phyloP scores from a whole-genome alignment of 2,329 filamentous ascomycete genomes.

The Phyllosticta citrichinensis region DNA sequence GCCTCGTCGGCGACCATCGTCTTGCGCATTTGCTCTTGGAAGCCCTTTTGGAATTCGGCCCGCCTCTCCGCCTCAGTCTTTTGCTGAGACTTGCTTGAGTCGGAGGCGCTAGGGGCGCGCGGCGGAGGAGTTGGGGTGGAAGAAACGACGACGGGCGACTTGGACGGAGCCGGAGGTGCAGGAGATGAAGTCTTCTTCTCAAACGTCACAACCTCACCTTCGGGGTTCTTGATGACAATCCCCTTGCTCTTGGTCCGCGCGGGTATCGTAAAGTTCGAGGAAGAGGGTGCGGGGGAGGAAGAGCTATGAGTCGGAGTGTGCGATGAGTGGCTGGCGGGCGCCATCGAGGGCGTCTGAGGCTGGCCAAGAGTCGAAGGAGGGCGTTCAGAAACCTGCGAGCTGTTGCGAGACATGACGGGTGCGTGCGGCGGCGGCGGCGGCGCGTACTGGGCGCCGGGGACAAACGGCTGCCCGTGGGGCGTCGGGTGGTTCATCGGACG shows the following conservation, averaged over 20 bases:
- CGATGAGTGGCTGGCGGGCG: conserved; percentile 31
- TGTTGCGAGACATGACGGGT: conserved; percentile 66
- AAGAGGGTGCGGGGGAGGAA: conserved; percentile 50
- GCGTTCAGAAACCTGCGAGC: conserved; percentile 45
- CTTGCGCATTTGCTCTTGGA: conserved; percentile 41
- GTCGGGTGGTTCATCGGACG: conserved; percentile 39
- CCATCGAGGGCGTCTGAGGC: conserved; percentile 44
- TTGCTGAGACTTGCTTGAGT: conserved; percentile 48
- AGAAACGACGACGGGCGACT: conserved; percentile 56
- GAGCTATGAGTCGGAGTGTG: conserved; percentile 47
- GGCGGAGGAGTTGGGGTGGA: conserved; percentile 66
- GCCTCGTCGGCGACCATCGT: conserved; percentile 32
- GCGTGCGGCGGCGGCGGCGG: conserved; percentile 50
- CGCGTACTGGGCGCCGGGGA: conserved; percentile 41
- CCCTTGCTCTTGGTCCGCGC: conserved; percentile 57
- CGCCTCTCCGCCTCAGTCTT: conserved; percentile 70
- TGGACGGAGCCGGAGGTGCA: conserved; percentile 43
- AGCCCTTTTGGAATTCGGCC: conserved; percentile 55
- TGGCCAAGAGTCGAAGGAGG: conserved; percentile 52
- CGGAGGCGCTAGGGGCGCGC: conserved; percentile 54
- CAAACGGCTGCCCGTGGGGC: conserved; percentile 36
- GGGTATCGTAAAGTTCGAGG: conserved; percentile 54
- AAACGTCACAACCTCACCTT: conserved; percentile 66
- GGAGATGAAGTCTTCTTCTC: conserved; percentile 35
- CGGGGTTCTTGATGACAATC: conserved; percentile 74